Base-by-base conservation (phyloP, 2,329 filamentous ascomycete genomes). In the Apiospora sp. region DNA sequence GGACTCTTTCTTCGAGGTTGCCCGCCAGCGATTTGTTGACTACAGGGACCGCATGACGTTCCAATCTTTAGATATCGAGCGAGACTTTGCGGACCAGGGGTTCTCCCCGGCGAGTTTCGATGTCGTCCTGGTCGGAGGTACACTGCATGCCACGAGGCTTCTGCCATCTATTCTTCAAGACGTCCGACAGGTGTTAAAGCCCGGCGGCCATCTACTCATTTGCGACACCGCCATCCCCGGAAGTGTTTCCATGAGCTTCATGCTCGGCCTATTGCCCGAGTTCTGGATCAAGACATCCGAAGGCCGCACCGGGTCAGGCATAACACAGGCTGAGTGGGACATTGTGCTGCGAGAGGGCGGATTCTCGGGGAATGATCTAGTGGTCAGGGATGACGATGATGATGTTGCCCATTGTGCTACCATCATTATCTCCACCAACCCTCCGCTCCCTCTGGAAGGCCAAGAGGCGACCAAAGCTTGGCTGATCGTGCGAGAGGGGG, bases 301-400 rank as follows among this genome's bases (percentile, higher is more conserved):
- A 2, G 43, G 22, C 4, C 69, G 67, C 34, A 37, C 64, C 6
- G 34, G 24, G 16, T 70, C 70, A n/a, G 49, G 22, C 10, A 70
- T 72, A 12, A 69, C 67, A 14, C 46, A 72, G 41, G 12, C n/a
- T 10, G 44, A 70, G 19, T 75, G 71, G 72, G 73, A 75, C 27
- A n/a, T 10, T 19, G 5, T 49, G 8, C 43, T 75, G 8, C 27
- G 48, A n/a, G 14, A 73, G 8, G 58, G 24, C 43, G 74, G 71
- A 4, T 73, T 72, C 43, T 73, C 73, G 7, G 73, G 73, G 4
- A 72, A 68, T 46, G 73, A 73, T 46, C 22, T 75, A 22, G 69
- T 75, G 14, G 34, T 75, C 16, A 19, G 68, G n/a, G 74, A 71
- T 51, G 71, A 67, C 16, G 24, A n/a, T 22, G 30, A 48, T 19